These are phyloP conservation scores for Bolboschoenus planiculmis DNA, from an alignment of 176 grass and related monocot genomes.

Conservation along the genomic window DNA sequence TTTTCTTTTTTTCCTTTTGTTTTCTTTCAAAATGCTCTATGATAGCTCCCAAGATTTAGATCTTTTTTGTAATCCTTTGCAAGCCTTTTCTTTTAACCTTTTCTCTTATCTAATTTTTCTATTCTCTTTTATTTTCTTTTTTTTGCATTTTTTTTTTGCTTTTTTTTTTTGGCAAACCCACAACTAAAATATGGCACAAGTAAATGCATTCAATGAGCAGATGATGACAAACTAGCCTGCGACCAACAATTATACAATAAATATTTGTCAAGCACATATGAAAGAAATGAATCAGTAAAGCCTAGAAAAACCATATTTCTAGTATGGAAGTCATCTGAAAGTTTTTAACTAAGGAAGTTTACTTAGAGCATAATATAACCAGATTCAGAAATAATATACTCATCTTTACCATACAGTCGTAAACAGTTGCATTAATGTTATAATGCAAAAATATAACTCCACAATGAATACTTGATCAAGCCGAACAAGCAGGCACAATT, in stretches of 20 bases:
- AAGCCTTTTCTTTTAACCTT: background rate
- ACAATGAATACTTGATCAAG: background rate
- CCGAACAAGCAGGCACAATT: background rate
- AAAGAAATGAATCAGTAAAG: background rate
- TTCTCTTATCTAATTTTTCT: background rate
- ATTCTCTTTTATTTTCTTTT: background rate
- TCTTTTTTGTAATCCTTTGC: background rate
- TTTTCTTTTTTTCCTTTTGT: background rate
- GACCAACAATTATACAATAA: conserved; percentile 10
- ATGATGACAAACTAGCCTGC: conserved; percentile 14
- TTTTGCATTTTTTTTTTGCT: background rate
- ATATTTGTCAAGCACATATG: conserved; percentile 1
- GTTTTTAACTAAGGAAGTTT: background rate
- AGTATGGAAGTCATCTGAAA: background rate
- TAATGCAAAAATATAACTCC: background rate
- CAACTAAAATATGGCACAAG: conserved; percentile 3
- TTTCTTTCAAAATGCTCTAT: background rate
- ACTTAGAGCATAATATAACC: background rate
- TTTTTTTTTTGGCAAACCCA: conserved; percentile 1
- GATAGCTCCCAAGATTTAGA: background rate
- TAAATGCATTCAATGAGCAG: conserved; percentile 7
- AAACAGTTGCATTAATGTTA: background rate
- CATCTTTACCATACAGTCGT: background rate
- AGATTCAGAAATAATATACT: background rate
- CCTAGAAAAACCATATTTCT: background rate